phyloP scores from a whole-genome alignment of 2,329 filamentous ascomycete genomes.

The Sporothrix humicola region DNA sequence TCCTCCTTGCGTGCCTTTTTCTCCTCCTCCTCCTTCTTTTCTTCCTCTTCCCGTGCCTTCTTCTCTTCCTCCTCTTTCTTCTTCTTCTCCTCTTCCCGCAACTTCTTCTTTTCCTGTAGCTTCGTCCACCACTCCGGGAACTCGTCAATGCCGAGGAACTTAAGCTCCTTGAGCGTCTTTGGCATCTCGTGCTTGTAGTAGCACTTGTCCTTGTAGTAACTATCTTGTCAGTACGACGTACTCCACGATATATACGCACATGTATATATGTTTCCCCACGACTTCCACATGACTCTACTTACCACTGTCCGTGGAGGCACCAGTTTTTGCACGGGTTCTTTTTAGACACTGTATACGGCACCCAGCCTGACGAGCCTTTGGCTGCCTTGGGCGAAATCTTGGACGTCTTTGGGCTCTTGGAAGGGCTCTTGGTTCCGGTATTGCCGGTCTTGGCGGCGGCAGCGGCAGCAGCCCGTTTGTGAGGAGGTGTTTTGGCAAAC shows the following conservation, averaged over 20 bases:
- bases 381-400: slow-evolving; percentile 33
- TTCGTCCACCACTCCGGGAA: slow-evolving; percentile 53
- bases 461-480: too few relatives aligned
- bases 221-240: slow-evolving; percentile 13
- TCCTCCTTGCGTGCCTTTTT: background rate
- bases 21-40: background rate
- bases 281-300: background rate
- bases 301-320: slow-evolving; percentile 54
- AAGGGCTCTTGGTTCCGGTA: background rate
- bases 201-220: slow-evolving; percentile 53
- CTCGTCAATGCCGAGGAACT: slow-evolving; percentile 50
- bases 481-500: too few relatives aligned
- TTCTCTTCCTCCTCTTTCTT: background rate
- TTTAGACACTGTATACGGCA: too few relatives aligned
- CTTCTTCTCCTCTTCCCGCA: background rate
- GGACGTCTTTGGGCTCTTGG: background rate
- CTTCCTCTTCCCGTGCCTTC: background rate
- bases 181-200: slow-evolving; percentile 57
- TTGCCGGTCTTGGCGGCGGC: background rate
- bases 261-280: too few relatives aligned
- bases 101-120: background rate
- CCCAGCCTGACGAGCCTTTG: slow-evolving; percentile 43
- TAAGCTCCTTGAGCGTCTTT: slow-evolving; percentile 48
- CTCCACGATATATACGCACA: background rate
- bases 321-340: slow-evolving; percentile 44